Evolutionary conservation across 2,329 filamentous ascomycete species (phyloP), one percentile per base, ranked within the genome.

Genomic region (Zymoseptoria pseudotritici): DNA sequence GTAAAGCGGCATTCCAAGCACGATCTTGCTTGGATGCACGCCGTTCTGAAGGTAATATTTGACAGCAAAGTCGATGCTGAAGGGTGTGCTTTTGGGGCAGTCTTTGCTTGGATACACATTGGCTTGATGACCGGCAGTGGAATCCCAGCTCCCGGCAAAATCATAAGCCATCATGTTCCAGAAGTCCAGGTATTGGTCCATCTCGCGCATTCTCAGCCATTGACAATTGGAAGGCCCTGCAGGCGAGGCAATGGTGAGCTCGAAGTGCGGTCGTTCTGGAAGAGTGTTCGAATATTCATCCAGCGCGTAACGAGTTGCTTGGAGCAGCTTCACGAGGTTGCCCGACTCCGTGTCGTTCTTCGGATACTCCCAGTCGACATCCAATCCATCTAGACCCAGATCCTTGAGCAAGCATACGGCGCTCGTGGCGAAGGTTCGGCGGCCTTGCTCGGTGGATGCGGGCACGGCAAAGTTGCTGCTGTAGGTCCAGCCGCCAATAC

Each of bases 1-100:
- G 72, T 97, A 97, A 11, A 97, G 78, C 2, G 93, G 92, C 88
- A 97, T 93, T 2, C 93, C 92, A 13, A 97, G 74, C 2, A 96
- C 89, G 57, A 97, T 84, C 76, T 96, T 97, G 62, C 79, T 71
- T 0, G 85, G 72, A 0, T 81, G 70, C 0, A 97, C 85, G 6
- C 78, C 77, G 3, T 82, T 80, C 1, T 76, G 71, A 17, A 83
- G 78, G 76, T 97, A 97, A 67, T 85, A 81, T 11, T 85, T 77
- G 6, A 97, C 77, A 0, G 92, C 91, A 0, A 81, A 78, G 3
- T 83, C 78, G 2, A 88, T 90, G 75, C 83, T 90, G 77, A 92
- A 96, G 0, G 91, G 91, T 0, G 93, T 97, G 56, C 80, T 79
- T 1, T 74, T 66, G 0, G 89, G 83, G 69, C 85, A 83, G 6